Evolutionary conservation across 2,329 filamentous ascomycete species (phyloP).

Genomic region (Cytospora chrysosperma): DNA sequence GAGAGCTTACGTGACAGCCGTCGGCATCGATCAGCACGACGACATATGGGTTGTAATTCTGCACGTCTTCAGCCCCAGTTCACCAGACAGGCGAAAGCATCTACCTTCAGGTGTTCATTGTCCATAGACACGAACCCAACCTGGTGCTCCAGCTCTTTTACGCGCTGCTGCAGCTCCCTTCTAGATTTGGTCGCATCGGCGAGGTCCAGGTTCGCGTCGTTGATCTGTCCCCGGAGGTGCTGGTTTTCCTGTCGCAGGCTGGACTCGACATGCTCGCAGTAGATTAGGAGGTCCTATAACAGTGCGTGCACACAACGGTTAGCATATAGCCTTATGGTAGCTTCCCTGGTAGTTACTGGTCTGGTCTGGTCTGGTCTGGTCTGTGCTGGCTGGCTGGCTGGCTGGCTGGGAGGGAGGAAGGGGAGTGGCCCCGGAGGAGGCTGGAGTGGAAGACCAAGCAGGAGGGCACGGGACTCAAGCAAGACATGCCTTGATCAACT

Average conservation of each 20-base stretch:
- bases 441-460: neutral
- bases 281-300: constrained; percentile 48
- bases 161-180: constrained; percentile 49
- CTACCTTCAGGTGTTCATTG: constrained; percentile 49
- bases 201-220: constrained; percentile 49
- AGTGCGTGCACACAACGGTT: neutral
- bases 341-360: too few species aligned
- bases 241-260: constrained; percentile 45
- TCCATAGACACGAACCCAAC: constrained; percentile 38
- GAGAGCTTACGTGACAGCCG: constrained; percentile 36
- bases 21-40: constrained; percentile 63
- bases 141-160: constrained; percentile 41
- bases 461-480: neutral
- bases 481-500: constrained; percentile 47
- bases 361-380: neutral
- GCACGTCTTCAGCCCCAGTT: constrained; percentile 27
- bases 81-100: constrained; percentile 22
- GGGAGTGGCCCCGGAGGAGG: neutral
- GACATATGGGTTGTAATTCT: constrained; percentile 60
- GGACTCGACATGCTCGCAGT: constrained; percentile 45
- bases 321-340: too few species aligned
- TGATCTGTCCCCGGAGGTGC: constrained; percentile 41
- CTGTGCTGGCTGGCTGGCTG: neutral
- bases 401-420: neutral
- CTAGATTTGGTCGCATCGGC: constrained; percentile 47